Evolutionary conservation across 441 rosid genomes (phyloP).

Genomic region (Mallotus japonicus): DNA sequence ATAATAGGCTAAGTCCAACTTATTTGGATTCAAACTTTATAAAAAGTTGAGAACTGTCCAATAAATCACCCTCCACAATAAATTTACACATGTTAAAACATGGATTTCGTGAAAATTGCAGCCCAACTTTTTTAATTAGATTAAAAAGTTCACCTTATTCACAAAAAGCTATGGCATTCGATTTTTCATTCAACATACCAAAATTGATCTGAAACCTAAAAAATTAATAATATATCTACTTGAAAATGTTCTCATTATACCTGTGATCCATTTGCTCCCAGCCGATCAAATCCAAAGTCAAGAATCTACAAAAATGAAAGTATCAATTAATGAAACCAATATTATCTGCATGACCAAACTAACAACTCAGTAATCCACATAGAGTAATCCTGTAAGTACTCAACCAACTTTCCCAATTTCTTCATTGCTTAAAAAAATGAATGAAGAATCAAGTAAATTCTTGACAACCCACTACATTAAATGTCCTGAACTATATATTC

Average conservation of each 20-base stretch:
- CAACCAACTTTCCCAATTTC: background rate
- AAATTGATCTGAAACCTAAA: background rate
- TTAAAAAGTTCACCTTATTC: background rate
- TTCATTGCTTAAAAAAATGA: background rate
- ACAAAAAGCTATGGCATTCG: background rate
- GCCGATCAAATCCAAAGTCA: slow-evolving; percentile 87
- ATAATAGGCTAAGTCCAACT: background rate
- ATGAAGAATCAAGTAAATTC: background rate
- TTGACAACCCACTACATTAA: background rate
- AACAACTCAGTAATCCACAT: slow-evolving; percentile 2
- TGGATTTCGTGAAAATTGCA: background rate
- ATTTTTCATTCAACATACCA: background rate
- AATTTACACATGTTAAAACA: no score
- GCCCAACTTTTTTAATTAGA: background rate
- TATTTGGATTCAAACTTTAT: background rate
- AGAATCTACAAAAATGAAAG: slow-evolving; percentile 54
- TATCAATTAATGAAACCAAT: slow-evolving; percentile 7
- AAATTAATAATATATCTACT: background rate
- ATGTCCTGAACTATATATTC: background rate
- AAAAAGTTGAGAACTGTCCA: background rate
- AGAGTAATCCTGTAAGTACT: background rate
- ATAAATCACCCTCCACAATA: background rate
- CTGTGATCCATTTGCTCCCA: slow-evolving; percentile 81
- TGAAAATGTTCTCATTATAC: slow-evolving; percentile 34
- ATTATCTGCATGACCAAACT: background rate